A percentile compares a stretch with the other conserved stretches of the same genome.
Evolutionary conservation across 1,284 basidiomycete genomes (phyloP).

Genomic region (Tilletia indica): DNA sequence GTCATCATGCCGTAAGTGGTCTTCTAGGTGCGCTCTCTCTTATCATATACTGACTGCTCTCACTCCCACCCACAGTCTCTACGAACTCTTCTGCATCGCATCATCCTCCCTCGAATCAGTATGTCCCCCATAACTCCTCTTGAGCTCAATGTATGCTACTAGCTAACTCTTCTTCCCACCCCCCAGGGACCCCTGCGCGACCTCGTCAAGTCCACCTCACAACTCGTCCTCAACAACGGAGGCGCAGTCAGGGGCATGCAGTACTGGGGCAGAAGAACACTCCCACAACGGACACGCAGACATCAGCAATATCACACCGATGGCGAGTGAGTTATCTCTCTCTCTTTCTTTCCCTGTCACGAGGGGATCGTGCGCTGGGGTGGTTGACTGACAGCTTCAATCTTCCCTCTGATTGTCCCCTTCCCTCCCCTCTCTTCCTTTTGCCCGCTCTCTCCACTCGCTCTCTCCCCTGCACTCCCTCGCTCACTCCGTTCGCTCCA

Average conservation of each 20-base stretch:
- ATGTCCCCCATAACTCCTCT: neutral
- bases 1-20: constrained; percentile 32
- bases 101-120: constrained; percentile 50
- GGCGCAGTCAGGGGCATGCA: constrained; percentile 76
- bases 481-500: neutral
- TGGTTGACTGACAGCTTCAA: too few species aligned
- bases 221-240: constrained; percentile 72
- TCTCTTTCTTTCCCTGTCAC: neutral
- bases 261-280: constrained; percentile 70
- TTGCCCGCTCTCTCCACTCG: too few species aligned
- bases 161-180: constrained; percentile 2
- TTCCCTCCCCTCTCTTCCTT: too few species aligned
- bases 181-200: constrained; percentile 71
- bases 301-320: constrained; percentile 66
- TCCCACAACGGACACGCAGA: constrained; percentile 74
- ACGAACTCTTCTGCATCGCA: constrained; percentile 54
- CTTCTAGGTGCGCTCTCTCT: neutral
- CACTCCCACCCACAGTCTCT: constrained; percentile 40
- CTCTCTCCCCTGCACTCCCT: too few species aligned
- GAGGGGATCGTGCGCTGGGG: too few species aligned
- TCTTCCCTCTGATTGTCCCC: too few species aligned
- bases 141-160: neutral
- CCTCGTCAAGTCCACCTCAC: constrained; percentile 71
- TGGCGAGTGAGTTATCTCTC: constrained; percentile 74
- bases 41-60: neutral